A percentile compares a stretch with the other conserved stretches of the same genome.
These are phyloP conservation scores for Odontarrhena argentea DNA, from an alignment of 345 rosid species.

Conservation along the genomic window DNA sequence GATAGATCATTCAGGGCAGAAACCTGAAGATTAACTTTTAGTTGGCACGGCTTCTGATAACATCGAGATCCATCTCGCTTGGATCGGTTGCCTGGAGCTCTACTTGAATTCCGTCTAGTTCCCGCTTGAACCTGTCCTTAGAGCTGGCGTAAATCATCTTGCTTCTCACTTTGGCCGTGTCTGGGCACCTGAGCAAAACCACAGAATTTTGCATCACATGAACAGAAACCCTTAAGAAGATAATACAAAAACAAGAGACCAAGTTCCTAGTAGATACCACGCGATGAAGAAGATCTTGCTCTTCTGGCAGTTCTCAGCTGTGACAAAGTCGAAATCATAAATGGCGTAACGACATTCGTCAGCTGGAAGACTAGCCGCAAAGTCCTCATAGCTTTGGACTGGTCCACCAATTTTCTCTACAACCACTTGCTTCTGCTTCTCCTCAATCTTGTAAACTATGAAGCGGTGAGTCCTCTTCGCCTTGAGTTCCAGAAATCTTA, in stretches of 20 bases:
- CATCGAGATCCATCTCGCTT: conserved; percentile 61
- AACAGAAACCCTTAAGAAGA: background rate
- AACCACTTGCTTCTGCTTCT: conserved; percentile 54
- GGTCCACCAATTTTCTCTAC: conserved; percentile 65
- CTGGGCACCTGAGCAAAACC: conserved; percentile 23
- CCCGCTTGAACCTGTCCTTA: conserved; percentile 49
- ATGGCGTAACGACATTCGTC: conserved; percentile 76
- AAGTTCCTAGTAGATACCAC: conserved; percentile 44
- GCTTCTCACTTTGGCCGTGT: conserved; percentile 34
- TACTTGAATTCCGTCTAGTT: conserved; percentile 47
- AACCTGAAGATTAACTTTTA: conserved; percentile 21
- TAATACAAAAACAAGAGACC: background rate
- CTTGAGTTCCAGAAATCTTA: conserved; percentile 63
- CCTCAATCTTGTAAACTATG: conserved; percentile 73
- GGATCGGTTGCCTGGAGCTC: conserved; percentile 66
- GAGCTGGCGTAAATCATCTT: conserved; percentile 42
- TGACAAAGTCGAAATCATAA: conserved; percentile 65
- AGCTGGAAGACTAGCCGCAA: conserved; percentile 53
- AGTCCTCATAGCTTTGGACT: conserved; percentile 52
- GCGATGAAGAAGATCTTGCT: conserved; percentile 83
- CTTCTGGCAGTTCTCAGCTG: conserved; percentile 83
- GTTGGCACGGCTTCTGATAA: conserved; percentile 52
- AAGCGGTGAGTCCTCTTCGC: conserved; percentile 63
- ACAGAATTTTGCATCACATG: background rate
- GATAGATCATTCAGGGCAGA: conserved; percentile 14